Evolutionary conservation across 257 asterid genomes (phyloP), one percentile per base, ranked within the genome.

Genomic region (Avicennia marina): DNA sequence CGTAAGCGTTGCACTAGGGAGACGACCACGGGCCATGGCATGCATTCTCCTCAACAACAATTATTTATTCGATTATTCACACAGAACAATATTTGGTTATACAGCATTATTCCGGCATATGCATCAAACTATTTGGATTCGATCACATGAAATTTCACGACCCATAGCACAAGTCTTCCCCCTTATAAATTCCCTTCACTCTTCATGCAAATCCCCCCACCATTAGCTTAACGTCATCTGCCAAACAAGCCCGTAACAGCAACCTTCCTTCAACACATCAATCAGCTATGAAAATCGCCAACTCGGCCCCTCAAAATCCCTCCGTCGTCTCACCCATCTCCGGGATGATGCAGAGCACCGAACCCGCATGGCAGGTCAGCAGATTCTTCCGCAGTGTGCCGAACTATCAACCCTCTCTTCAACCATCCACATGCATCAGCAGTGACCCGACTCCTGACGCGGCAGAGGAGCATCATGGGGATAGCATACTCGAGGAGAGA

Each of bases 131-230:
- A 60, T 64, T 21, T 43, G 67, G 54, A 55, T 72, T 43, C 58
- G 52, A 67, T 58, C 49, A 3, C 20, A 17, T 12, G 11, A 1
- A 5, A 31, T 5, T 31, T 10, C n/a, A n/a, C 34, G 34, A 10
- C 34, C 34, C 6, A 31, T 31, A 24, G 17, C 13, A 29, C 9
- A 53, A 34, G 33, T 17, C 22, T 25, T 29, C 53, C 64, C 58
- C 61, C 57, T 58, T 82, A 82, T 85, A 81, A 83, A 83, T 68
- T 33, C 61, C 75, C 71, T 22, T 19, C 60, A 54, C 56, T 49
- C 70, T 56, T 69, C 78, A 71, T 53, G 76, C 84, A 72, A 26
- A 48, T 49, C 44, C 53, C 69, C 56, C 66, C 58, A 55, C 63
- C 53, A 21, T 40, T n/a, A n/a, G n/a, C 71, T 49, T 57, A 74